Evolutionary conservation across 345 rosid species (phyloP), one percentile per base, ranked within the genome.

Genomic region (Moricandia arvensis): DNA sequence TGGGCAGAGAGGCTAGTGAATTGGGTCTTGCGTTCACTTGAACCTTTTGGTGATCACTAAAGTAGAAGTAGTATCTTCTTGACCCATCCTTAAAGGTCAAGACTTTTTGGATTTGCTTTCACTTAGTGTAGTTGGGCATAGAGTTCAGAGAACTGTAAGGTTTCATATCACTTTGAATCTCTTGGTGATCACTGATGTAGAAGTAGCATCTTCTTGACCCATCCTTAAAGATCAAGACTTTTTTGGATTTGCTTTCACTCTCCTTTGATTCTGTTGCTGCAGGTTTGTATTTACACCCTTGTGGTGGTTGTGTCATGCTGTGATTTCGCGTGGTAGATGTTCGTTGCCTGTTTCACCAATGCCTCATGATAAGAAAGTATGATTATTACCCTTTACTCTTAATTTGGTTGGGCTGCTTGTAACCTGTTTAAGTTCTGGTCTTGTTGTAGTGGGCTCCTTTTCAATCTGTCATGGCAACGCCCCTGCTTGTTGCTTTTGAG

Each of bases 401-500:
- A 27, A 7, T 47, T 43, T 43, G 51, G 24, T 10, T 30, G 4
- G 4, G 12, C 27, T 54, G 55, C 53, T 45, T 16, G 17, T 59
- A 66, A 63, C 16, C 63, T 66, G 41, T 24, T 47, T n/a, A 24
- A 64, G 26, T 34, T 62, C 3, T 69, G 59, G 76, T 81, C 62
- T 63, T 90, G 77, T 72, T 69, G 82, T 90, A 90, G 98, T 90
- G 96, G 97, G 93, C 98, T 51, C 97, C 98, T 33, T 87, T 72
- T 69, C 95, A 93, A 59, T 82, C 91, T 16, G 78, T 89, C 57
- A 76, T 85, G 83, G 95, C 98, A 2, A 81, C 86, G 3, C 97
- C 98, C 1, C 80, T 90, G 81, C 85, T 90, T 82, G 82, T 93
- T 71, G 93, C 95, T 68, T 93, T 93, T 66, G 97, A 90, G 69